Percentiles rank a stretch among this genome's conserved stretches.
phyloP scores from a whole-genome alignment of 2,329 filamentous ascomycete species.

The Ambrosiella xylebori region DNA sequence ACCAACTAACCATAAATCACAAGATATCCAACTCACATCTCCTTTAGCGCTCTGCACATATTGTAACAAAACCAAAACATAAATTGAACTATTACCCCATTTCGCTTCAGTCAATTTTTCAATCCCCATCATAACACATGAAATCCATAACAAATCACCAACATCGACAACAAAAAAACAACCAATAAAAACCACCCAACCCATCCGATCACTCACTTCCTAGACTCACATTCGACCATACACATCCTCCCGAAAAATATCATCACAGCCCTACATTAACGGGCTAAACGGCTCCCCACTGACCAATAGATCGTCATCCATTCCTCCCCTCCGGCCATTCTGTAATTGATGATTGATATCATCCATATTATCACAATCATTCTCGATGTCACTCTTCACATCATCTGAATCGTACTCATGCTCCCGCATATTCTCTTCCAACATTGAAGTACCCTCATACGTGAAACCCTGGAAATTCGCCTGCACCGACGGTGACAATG shows the following conservation, averaged over 20 bases:
- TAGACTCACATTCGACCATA: background rate
- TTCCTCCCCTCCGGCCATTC: conserved; percentile 49
- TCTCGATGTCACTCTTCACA: conserved; percentile 24
- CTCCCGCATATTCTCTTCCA: conserved; percentile 66
- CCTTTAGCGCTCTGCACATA: too few relatives aligned
- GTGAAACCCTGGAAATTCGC: conserved; percentile 98
- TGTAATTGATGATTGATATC: conserved; percentile 29
- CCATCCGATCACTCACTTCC: too few relatives aligned
- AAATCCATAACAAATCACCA: background rate
- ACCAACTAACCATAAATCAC: too few relatives aligned
- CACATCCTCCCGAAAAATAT: background rate
- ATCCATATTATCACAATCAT: conserved; percentile 35
- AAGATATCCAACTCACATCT: too few relatives aligned
- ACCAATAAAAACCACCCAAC: background rate
- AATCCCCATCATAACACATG: background rate
- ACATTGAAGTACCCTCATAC: conserved; percentile 91
- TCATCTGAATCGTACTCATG: conserved; percentile 22
- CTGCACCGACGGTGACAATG: conserved; percentile 85
- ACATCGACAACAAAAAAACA: background rate
- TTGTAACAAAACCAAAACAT: background rate
- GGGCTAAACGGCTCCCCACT: conserved; percentile 46
- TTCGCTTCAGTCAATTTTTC: background rate
- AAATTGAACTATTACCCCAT: background rate
- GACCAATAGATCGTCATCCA: conserved; percentile 49
- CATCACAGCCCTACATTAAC: conserved; percentile 19